Base-by-base conservation (phyloP, 2,329 filamentous ascomycete genomes). In the Alternaria tenuissima region DNA sequence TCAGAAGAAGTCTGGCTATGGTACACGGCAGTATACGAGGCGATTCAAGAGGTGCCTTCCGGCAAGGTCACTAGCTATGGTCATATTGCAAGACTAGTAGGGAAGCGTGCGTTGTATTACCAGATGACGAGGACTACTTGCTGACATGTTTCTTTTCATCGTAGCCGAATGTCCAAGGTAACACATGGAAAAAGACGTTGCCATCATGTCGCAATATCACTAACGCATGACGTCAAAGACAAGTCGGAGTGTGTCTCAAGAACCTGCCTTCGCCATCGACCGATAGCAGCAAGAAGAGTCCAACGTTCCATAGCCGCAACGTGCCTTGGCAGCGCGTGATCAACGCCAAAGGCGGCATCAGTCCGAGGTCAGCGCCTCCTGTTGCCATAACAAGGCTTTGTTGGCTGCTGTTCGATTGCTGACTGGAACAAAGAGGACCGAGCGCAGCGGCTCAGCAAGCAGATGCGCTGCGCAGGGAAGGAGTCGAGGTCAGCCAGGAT, bases 291-390 rank as follows among this genome's bases (percentile, higher is more conserved):
- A 79, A 79, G 44, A 77, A 80, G 54, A 71, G 63, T 77, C 63
- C 75, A 39, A 70, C 81, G 58, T 96, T 90, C 80, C 90, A 97
- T 77, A 83, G 86, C 60, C 83, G 82, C 24, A 97, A 90, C 66
- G 94, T 98, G 4, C 94, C 94, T 0, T 98, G 94, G 94, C 94
- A 98, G 82, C 85, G 95, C 59, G 92, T 98, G 61, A 91, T 98
- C 75, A 97, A 94, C 77, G 82, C 92, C 14, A 94, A 91, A 79
- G 94, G 94, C 22, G 83, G 88, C 60, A 96, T 98, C 67, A 96
- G 93, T 44, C 91, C 91, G 7, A 87, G 94, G 92, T 94, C 73
- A 67, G 81, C 76, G 51, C 38, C 41, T 46, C 28, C 61, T 56
- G 52, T 61, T 42, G 42, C 55, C 24, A 52, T 55, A 53, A 64